Evolutionary conservation across 1,284 basidiomycete species (phyloP).

Genomic region (Tilletia caries): DNA sequence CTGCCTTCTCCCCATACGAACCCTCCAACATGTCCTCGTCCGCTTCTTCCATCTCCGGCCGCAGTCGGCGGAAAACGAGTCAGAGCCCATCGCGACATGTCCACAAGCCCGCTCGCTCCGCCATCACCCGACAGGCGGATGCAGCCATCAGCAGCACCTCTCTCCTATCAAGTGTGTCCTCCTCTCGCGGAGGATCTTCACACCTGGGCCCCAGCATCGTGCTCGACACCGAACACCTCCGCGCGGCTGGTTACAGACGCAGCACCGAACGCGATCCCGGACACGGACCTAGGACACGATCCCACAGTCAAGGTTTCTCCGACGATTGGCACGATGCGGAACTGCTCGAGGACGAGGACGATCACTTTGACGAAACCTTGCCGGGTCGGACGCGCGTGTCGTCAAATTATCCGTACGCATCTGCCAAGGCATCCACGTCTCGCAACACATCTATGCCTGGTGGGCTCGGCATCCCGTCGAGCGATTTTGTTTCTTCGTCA

Average conservation of each 20-base stretch:
- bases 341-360: not conserved
- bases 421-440: too few species aligned
- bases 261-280: not conserved
- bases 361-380: not conserved
- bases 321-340: not conserved
- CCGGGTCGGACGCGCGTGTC: too few species aligned
- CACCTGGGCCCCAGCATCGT: not conserved
- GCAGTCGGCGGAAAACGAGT: not conserved
- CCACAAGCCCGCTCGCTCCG: not conserved
- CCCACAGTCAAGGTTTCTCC: not conserved
- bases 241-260: not conserved
- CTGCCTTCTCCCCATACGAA: not conserved
- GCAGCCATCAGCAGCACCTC: not conserved
- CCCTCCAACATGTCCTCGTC: slow-evolving; percentile 1
- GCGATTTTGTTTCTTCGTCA: too few species aligned
- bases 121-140: not conserved
- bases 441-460: too few species aligned
- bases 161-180: not conserved
- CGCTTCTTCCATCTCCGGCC: not conserved
- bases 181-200: not conserved
- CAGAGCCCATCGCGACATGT: not conserved
- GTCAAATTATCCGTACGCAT: too few species aligned
- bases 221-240: slow-evolving; percentile 3
- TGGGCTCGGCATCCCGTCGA: too few species aligned
- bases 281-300: not conserved